Evolutionary conservation across 345 rosid species (phyloP).

Genomic region (Salix dunnii): DNA sequence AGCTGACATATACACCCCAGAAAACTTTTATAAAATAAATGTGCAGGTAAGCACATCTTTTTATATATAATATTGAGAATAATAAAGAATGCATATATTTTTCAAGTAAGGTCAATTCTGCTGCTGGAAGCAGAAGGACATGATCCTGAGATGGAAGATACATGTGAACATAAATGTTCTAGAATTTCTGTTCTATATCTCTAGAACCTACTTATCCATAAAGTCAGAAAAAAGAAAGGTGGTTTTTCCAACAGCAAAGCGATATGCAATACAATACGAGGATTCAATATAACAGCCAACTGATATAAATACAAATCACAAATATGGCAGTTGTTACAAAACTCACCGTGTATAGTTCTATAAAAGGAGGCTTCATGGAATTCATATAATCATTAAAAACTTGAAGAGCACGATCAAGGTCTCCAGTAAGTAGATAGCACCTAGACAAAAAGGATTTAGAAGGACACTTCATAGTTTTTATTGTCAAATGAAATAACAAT

Average conservation of each 20-base stretch:
- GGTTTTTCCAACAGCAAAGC: background rate
- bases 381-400: constrained; percentile 55
- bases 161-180: background rate
- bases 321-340: background rate
- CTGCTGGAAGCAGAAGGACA: too few relatives aligned
- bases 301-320: background rate
- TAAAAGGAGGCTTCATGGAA: constrained; percentile 40
- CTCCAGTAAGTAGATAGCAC: constrained; percentile 74
- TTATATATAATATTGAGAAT: too few relatives aligned
- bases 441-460: constrained; percentile 33
- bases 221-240: background rate
- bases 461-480: background rate
- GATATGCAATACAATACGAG: background rate
- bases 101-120: too few relatives aligned
- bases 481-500: background rate
- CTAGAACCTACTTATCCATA: background rate
- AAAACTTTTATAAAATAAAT: too few relatives aligned
- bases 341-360: constrained; percentile 72
- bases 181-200: background rate
- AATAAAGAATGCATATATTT: too few relatives aligned
- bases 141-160: background rate
- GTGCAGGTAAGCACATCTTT: too few relatives aligned
- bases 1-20: too few relatives aligned
- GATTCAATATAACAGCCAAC: background rate
- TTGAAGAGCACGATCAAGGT: constrained; percentile 64